Percentiles rank a stretch among this genome's conserved stretches.
Conservation (phyloP, 1,284 basidiomycete species). For the Jaminaea rosea region DNA sequence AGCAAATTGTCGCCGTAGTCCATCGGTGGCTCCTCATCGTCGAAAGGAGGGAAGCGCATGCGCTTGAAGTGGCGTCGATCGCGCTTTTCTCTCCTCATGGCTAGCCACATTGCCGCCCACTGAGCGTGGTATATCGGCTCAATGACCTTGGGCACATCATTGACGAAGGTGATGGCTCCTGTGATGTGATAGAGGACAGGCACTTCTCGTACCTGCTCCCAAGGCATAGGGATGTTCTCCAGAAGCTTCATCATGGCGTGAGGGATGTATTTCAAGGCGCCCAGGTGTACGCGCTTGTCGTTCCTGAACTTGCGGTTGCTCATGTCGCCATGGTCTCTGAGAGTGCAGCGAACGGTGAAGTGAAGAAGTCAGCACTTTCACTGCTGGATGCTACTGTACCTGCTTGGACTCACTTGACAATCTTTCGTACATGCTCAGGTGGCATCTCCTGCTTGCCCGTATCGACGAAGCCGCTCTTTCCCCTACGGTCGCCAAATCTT, state of each 20-base stretch:
- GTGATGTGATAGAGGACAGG: conserved; percentile 63
- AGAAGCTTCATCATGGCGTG: conserved; percentile 98
- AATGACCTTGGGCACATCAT: conserved; percentile 91
- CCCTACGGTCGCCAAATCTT: conserved; percentile 74
- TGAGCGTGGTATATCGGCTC: conserved; percentile 98
- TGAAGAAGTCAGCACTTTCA: too few species aligned
- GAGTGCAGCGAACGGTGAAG: too few species aligned
- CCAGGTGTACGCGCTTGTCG: conserved; percentile 96
- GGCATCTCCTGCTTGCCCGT: conserved; percentile 71
- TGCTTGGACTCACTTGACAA: too few species aligned
- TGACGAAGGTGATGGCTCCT: conserved; percentile 99
- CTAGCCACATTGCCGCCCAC: conserved; percentile 99
- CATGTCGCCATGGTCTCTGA: conserved; percentile 49
- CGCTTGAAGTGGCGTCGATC: conserved; percentile 99
- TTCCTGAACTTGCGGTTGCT: conserved; percentile 65
- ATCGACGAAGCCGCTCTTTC: conserved; percentile 75
- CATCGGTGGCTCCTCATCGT: conserved; percentile 79
- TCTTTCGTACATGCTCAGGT: conserved; percentile 61
- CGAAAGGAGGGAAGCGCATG: conserved; percentile 99
- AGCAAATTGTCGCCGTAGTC: conserved; percentile 72
- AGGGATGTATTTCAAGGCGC: conserved; percentile 95
- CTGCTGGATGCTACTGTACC: too few species aligned
- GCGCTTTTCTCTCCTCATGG: conserved; percentile 97
- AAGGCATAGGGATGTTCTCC: conserved; percentile 97
- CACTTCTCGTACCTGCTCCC: conserved; percentile 59